A percentile compares a stretch with the other conserved stretches of the same genome.
These are phyloP conservation scores for Pyrenophora graminea DNA, from an alignment of 2,329 filamentous ascomycete genomes.

Conservation along the genomic window DNA sequence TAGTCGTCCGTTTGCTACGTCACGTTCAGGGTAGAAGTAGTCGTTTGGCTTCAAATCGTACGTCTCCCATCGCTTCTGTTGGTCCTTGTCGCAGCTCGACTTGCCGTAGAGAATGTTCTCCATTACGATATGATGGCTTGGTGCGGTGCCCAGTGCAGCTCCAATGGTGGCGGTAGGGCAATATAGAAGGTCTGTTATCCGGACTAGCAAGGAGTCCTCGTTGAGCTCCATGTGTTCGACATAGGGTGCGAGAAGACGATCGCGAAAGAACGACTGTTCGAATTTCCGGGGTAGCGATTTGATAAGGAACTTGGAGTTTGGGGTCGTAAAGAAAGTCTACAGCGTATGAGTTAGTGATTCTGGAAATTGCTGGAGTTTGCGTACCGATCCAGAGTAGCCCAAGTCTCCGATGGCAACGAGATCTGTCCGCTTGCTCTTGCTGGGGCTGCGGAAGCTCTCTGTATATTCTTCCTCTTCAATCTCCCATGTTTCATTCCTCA, in stretches of 20 bases:
- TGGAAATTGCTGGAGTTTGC: conserved; percentile 6
- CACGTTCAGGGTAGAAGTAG: conserved; percentile 77
- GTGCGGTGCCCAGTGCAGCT: conserved; percentile 62
- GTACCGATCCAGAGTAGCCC: conserved; percentile 72
- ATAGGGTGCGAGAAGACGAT: conserved; percentile 69
- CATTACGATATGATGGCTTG: conserved; percentile 77
- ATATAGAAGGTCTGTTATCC: conserved; percentile 72
- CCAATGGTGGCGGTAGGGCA: conserved; percentile 62
- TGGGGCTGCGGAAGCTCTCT: conserved; percentile 55
- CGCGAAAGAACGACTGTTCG: conserved; percentile 71
- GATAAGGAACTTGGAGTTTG: conserved; percentile 68
- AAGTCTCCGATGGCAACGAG: conserved; percentile 68
- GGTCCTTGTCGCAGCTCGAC: conserved; percentile 46
- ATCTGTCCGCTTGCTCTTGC: conserved; percentile 45
- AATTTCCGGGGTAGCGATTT: conserved; percentile 72
- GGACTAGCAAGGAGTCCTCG: conserved; percentile 66
- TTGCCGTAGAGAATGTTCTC: conserved; percentile 72
- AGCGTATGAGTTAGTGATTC: conserved; percentile 11
- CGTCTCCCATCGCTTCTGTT: conserved; percentile 64
- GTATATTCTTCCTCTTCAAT: conserved; percentile 60
- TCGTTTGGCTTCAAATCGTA: conserved; percentile 75
- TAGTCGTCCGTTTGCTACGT: conserved; percentile 67
- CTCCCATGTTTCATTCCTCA: conserved; percentile 58
- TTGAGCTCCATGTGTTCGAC: conserved; percentile 65
- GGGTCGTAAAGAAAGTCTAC: conserved; percentile 71